These are phyloP conservation scores for Bryum argenteum DNA, from an alignment of 225 moss, liverwort and hornwort species.

Conservation along the genomic window DNA sequence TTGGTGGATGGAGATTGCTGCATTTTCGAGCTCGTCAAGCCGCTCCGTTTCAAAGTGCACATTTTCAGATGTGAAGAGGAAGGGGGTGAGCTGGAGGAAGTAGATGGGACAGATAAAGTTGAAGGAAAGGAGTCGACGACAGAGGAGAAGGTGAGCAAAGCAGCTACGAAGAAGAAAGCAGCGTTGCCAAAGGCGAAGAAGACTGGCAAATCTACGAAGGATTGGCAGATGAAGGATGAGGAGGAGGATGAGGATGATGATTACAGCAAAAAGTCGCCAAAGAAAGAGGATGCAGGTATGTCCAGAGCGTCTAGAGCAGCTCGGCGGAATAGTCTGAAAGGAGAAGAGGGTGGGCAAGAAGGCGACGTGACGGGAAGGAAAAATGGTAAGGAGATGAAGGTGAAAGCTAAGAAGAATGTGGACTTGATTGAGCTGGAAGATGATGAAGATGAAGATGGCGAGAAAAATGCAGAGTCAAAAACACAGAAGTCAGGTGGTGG, in stretches of 20 bases:
- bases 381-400: neutral
- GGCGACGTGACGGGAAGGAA: neutral
- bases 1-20: conserved; percentile 26
- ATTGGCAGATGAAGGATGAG: conserved; percentile 12
- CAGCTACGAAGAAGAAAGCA: conserved; percentile 26
- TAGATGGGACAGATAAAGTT: conserved; percentile 22
- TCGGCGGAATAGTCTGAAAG: conserved; percentile 24
- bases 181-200: conserved; percentile 27
- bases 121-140: conserved; percentile 5
- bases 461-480: conserved; percentile 1
- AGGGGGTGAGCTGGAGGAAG: conserved; percentile 19
- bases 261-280: conserved; percentile 7
- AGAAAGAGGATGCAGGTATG: conserved; percentile 14
- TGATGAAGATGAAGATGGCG: conserved; percentile 31
- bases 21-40: conserved; percentile 20
- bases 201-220: conserved; percentile 16
- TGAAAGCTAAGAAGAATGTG: conserved; percentile 8
- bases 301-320: conserved; percentile 35
- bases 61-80: conserved; percentile 29
- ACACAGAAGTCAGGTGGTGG: conserved; percentile 24
- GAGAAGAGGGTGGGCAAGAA: conserved; percentile 21
- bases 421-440: conserved; percentile 31
- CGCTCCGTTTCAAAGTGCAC: conserved; percentile 6
- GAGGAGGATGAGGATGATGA: conserved; percentile 23
- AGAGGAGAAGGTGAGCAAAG: conserved; percentile 24